Evolutionary conservation across 192 early-diverging fungal species (phyloP).

Genomic region (Gaertneriomyces semiglobifer): DNA sequence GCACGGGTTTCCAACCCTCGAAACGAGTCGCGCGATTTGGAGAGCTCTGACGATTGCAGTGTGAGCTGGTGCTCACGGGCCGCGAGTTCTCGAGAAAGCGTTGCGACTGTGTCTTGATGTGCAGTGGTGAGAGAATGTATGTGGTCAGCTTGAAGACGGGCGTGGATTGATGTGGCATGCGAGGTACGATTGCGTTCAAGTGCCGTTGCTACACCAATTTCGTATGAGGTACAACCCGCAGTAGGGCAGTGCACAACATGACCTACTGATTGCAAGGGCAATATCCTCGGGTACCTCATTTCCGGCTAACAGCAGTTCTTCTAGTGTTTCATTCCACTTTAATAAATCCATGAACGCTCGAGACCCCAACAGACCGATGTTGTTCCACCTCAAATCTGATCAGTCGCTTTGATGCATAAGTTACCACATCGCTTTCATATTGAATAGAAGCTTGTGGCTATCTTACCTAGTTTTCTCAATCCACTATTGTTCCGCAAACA

Average conservation of each 20-base stretch:
- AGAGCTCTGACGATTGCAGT: constrained; percentile 35
- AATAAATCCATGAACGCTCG: constrained; percentile 47
- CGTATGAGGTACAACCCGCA: background rate
- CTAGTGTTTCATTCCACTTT: constrained; percentile 45
- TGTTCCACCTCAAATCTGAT: constrained; percentile 58
- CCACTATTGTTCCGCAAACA: constrained; percentile 48
- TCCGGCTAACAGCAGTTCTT: constrained; percentile 44
- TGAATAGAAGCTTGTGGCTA: background rate
- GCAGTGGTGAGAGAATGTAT: constrained; percentile 37
- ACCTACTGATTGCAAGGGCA: constrained; percentile 22
- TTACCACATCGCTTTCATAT: background rate
- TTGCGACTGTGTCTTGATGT: constrained; percentile 41
- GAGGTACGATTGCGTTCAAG: constrained; percentile 44
- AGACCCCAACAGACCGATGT: constrained; percentile 48
- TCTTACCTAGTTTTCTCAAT: constrained; percentile 44
- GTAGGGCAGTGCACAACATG: background rate
- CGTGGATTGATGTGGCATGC: background rate
- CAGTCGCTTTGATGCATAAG: background rate
- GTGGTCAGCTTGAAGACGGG: constrained; percentile 37
- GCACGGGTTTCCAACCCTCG: constrained; percentile 29
- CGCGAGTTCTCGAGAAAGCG: constrained; percentile 35
- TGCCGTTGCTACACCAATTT: constrained; percentile 5
- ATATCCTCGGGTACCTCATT: constrained; percentile 59
- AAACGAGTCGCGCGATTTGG: constrained; percentile 30
- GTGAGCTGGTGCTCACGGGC: constrained; percentile 37